Evolutionary conservation across 2,329 filamentous ascomycete species (phyloP), one percentile per base, ranked within the genome.

Genomic region (Lachnellula willkommii): DNA sequence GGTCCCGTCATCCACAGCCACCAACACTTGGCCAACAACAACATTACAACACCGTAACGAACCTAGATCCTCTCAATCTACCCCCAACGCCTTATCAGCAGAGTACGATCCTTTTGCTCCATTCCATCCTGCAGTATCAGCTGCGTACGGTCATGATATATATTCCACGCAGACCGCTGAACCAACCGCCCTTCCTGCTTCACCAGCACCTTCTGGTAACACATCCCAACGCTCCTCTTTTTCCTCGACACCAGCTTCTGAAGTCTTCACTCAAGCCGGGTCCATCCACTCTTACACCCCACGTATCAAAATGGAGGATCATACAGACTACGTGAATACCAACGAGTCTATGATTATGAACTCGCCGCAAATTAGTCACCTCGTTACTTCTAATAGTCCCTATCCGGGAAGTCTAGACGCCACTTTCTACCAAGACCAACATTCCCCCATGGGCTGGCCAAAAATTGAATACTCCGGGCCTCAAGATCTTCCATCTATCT

Each of bases 81-180:
- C 63, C 58, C 72, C 77, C 52, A 77, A 73, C 61, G 72, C 79
- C 32, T 67, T 80, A 54, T 72, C 77, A 36, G 67, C 75, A 37
- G 79, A 80, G 47, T 83, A 81, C 65, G 76, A 79, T 62, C 68
- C 74, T 32, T 83, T 80, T 64, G 71, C 72, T 58, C 70, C 72
- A 55, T 81, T 79, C 63, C 73, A 76, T 37, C 63, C 72, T 26
- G 66, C 69, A 52, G 66, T 77, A 59, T 66, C 73, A 54, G 59
- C 70, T 20, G 60, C 76, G 3, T 81, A 79, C 61, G 72, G 69
- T 57, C 74, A 77, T 63, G 76, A 79, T 57, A 64, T 76, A 54
- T 82, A 81, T 65, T 66, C 71, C 28, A 63, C 72, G 35, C 72
- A 74, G 50, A 66, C 70, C 40, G 65, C 69, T 45, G 73, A 75